These are phyloP conservation scores for Mucor mucedo DNA, from an alignment of 371 early-diverging fungal species.

Conservation along the genomic window DNA sequence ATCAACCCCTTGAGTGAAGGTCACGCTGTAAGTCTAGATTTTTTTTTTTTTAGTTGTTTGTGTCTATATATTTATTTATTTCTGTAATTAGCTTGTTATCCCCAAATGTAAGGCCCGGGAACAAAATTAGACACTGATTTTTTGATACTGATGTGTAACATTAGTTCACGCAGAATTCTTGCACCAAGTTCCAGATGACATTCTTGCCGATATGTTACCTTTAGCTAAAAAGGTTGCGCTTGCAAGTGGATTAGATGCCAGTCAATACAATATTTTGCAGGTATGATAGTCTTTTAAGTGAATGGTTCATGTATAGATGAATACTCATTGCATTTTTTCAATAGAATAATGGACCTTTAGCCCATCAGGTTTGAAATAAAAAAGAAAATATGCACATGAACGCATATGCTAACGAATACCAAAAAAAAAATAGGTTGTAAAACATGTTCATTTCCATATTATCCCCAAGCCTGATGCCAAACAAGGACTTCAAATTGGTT, in stretches of 20 bases:
- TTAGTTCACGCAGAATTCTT: constrained; percentile 89
- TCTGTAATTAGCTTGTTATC: constrained; percentile 70
- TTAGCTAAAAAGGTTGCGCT: constrained; percentile 88
- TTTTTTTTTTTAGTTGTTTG: not conserved
- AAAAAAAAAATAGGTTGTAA: constrained; percentile 58
- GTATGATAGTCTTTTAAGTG: constrained; percentile 31
- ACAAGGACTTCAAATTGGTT: constrained; percentile 76
- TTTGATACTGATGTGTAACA: not conserved
- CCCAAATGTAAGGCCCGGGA: constrained; percentile 72
- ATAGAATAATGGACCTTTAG: constrained; percentile 79
- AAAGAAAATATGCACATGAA: not conserved
- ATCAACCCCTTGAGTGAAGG: constrained; percentile 82
- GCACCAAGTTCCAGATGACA: constrained; percentile 89
- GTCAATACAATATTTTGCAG: constrained; percentile 91
- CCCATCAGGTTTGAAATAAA: constrained; percentile 37
- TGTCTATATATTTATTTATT: not conserved
- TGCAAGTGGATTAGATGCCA: constrained; percentile 63
- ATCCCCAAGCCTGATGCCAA: constrained; percentile 79
- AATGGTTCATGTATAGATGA: not conserved
- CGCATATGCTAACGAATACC: not conserved
- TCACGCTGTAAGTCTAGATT: constrained; percentile 67
- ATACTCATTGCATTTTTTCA: not conserved
- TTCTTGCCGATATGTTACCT: constrained; percentile 84
- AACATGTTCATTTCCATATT: constrained; percentile 92
- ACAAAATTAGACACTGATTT: not conserved